A percentile compares a stretch with the other conserved stretches of the same genome.
Conservation (phyloP, 2,329 filamentous ascomycete species). For the Colletotrichum tropicale region DNA sequence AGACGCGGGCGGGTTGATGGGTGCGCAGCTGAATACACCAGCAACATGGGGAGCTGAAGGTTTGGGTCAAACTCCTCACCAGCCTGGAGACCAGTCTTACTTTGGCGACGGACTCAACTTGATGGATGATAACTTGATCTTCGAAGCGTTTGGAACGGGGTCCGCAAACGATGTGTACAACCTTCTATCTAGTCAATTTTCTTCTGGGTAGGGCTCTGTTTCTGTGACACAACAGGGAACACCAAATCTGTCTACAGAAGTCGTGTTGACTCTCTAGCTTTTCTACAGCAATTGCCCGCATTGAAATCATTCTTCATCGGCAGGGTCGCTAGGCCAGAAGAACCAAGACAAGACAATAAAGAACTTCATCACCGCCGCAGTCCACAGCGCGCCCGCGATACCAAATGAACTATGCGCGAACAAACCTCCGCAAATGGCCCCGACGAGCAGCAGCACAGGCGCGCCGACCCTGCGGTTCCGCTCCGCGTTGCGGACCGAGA, state of each 20-base stretch:
- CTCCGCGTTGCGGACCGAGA: conserved; percentile 49
- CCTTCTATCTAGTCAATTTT: not conserved
- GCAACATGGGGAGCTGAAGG: not conserved
- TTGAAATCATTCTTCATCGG: conserved; percentile 29
- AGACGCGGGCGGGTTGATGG: not conserved
- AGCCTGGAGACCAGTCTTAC: not conserved
- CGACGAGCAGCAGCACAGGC: conserved; percentile 51
- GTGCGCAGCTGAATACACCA: not conserved
- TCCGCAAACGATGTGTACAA: not conserved
- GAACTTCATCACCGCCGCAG: conserved; percentile 61
- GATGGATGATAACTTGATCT: not conserved
- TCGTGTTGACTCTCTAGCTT: not conserved
- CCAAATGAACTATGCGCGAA: conserved; percentile 53
- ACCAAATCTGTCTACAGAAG: not conserved
- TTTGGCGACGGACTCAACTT: not conserved
- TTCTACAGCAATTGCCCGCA: not conserved
- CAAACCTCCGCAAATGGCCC: conserved; percentile 54
- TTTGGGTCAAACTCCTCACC: not conserved
- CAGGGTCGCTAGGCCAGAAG: conserved; percentile 58
- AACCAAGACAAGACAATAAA: conserved; percentile 63
- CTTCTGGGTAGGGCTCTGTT: not conserved
- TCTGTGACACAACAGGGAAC: not conserved
- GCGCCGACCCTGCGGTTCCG: conserved; percentile 56
- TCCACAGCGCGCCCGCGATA: conserved; percentile 62
- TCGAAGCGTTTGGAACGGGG: not conserved